Base-by-base conservation (phyloP, 352 stramenopile genomes). In the Phytophthora uliginosa region DNA sequence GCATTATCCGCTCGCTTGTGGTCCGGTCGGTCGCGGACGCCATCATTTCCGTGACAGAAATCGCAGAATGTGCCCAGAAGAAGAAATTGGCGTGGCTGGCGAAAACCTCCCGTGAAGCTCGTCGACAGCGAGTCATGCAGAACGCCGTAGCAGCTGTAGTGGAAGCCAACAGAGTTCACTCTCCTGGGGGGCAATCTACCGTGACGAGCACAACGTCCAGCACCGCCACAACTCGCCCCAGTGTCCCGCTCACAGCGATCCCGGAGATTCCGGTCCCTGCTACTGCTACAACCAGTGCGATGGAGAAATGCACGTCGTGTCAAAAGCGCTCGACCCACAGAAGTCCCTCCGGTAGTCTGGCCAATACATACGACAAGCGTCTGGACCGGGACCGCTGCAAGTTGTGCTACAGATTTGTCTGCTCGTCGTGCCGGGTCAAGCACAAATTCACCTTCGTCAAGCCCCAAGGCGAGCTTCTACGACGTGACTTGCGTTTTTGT, bases 41-140 rank as follows among this genome's bases (percentile, higher is more conserved):
- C n/a, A 76, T 84, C n/a, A 67, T 72, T 5, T 81, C 75, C 0
- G 68, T 74, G 34, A 74, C 58, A 20, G 57, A 72, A 26, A 71
- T 66, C 17, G 66, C 71, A 1, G 63, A 81, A 15, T 85, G 75
- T 59, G 75, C 65, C 6, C 72, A 71, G 36, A 62, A 64, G 20
- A 85, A 83, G 73, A 85, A 85, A n/a, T 56, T 83, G 22, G 59
- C 63, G 47, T 83, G 73, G 72, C 22, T 77, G 9, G 55, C 71
- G 10, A 74, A 61, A 47, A 77, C 50, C 48, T 64, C 59, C 7
- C 62, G 52, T 18, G 54, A 67, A 22, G 24, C 54, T 17, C 59
- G 45, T 24, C 55, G 59, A 7, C 62, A 75, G 50, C 33, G 42
- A 10, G 58, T 62, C 20, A 59, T 71, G 38, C 36, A 70, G 22